Evolutionary conservation across 2,329 filamentous ascomycete species (phyloP).

Genomic region (Monilinia laxa): DNA sequence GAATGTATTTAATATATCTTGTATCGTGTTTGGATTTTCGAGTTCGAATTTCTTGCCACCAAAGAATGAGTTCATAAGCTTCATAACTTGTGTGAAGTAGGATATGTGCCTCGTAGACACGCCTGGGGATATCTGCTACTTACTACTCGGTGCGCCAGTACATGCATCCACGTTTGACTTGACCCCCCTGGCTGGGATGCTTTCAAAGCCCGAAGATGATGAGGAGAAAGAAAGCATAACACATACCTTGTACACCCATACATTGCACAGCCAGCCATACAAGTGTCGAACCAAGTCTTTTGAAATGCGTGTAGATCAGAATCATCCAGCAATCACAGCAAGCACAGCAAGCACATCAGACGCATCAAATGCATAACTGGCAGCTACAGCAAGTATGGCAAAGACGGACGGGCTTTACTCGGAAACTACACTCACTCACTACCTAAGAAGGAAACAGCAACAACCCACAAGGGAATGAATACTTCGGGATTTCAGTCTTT

Average conservation of each 20-base stretch:
- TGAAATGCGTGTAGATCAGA: too few relatives aligned
- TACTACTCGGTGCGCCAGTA: too few relatives aligned
- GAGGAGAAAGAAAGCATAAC: neutral
- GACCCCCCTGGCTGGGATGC: neutral
- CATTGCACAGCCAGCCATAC: neutral
- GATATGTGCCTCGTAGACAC: too few relatives aligned
- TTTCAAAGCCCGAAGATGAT: neutral
- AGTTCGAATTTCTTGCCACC: neutral
- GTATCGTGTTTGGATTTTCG: neutral
- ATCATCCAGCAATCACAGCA: too few relatives aligned
- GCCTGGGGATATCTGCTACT: too few relatives aligned
- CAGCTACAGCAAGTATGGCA: too few relatives aligned
- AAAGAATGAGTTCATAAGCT: neutral
- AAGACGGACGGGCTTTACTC: conserved; percentile 17
- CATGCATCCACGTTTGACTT: neutral
- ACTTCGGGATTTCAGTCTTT: neutral
- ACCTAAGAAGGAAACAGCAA: too few relatives aligned
- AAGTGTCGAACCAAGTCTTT: too few relatives aligned
- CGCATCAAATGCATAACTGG: neutral
- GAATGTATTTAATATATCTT: neutral
- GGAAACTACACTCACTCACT: neutral
- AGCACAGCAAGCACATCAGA: too few relatives aligned
- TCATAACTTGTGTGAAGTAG: too few relatives aligned
- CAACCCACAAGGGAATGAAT: neutral
- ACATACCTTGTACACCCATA: neutral